phyloP scores from a whole-genome alignment of 1,284 basidiomycete genomes.

The Gomphus bonarii region DNA sequence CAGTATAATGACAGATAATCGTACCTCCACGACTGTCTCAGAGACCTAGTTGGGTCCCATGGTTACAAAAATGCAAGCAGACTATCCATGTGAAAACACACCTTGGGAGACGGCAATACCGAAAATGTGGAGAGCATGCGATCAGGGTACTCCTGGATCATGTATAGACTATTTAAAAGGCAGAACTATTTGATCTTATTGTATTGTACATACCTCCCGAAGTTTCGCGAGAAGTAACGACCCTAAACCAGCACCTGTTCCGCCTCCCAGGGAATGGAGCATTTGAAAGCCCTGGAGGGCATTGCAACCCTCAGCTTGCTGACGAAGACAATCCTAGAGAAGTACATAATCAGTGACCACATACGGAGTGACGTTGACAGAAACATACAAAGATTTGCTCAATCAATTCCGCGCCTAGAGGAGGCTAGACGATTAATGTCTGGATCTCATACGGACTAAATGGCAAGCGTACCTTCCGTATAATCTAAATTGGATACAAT shows the following conservation, averaged over 20 bases:
- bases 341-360: constrained; percentile 3
- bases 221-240: constrained; percentile 77
- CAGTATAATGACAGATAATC: constrained; percentile 11
- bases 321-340: constrained; percentile 56
- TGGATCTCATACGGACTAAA: constrained; percentile 1
- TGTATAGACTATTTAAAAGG: constrained; percentile 18
- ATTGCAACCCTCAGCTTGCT: constrained; percentile 75
- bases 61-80: neutral
- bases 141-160: constrained; percentile 73
- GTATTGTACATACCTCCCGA: constrained; percentile 45
- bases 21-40: constrained; percentile 87
- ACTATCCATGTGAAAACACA: constrained; percentile 20
- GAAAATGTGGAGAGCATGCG: constrained; percentile 93
- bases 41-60: constrained; percentile 49
- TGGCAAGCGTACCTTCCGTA: constrained; percentile 56
- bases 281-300: constrained; percentile 92
- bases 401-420: constrained; percentile 79
- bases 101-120: constrained; percentile 84
- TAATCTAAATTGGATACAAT: constrained; percentile 41
- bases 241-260: constrained; percentile 83
- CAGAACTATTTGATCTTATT: constrained; percentile 14
- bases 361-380: neutral
- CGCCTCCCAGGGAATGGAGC: constrained; percentile 89
- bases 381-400: constrained; percentile 65
- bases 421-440: neutral